phyloP scores from a whole-genome alignment of 2,329 filamentous ascomycete genomes.

The Drechslerella coelobrocha region DNA sequence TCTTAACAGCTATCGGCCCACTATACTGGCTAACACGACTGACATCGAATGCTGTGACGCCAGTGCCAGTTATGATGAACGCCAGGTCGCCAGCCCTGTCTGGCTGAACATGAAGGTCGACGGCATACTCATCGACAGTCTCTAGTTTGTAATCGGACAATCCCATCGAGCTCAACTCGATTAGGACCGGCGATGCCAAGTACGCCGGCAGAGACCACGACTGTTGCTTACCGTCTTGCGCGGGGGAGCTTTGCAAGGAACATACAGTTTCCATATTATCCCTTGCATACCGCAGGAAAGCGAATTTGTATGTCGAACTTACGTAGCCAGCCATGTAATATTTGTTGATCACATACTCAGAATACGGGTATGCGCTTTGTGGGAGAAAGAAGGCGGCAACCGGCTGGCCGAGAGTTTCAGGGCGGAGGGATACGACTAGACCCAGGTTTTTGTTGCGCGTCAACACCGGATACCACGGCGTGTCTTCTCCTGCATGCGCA shows the following conservation, averaged over 20 bases:
- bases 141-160: background rate
- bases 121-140: background rate
- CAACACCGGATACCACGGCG: slow-evolving; percentile 18
- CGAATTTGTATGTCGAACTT: slow-evolving; percentile 1
- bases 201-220: slow-evolving; percentile 30
- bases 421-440: slow-evolving; percentile 18
- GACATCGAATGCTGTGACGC: slow-evolving; percentile 40
- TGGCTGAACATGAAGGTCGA: slow-evolving; percentile 23
- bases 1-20: slow-evolving; percentile 13
- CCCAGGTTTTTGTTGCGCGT: slow-evolving; percentile 15
- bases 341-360: slow-evolving; percentile 29
- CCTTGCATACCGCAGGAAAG: slow-evolving; percentile 27
- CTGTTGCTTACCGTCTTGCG: background rate
- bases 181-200: slow-evolving; percentile 5
- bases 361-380: background rate
- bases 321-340: slow-evolving; percentile 22
- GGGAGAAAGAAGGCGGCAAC: slow-evolving; percentile 22
- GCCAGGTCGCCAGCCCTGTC: slow-evolving; percentile 34
- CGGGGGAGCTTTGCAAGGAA: background rate
- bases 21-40: slow-evolving; percentile 7
- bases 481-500: background rate
- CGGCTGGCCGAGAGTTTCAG: slow-evolving; percentile 22
- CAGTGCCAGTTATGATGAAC: slow-evolving; percentile 19
- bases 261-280: slow-evolving; percentile 33
- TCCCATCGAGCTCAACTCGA: slow-evolving; percentile 15